These are phyloP conservation scores for Phialophora verrucosa DNA, from an alignment of 2,329 filamentous ascomycete genomes.

Conservation along the genomic window DNA sequence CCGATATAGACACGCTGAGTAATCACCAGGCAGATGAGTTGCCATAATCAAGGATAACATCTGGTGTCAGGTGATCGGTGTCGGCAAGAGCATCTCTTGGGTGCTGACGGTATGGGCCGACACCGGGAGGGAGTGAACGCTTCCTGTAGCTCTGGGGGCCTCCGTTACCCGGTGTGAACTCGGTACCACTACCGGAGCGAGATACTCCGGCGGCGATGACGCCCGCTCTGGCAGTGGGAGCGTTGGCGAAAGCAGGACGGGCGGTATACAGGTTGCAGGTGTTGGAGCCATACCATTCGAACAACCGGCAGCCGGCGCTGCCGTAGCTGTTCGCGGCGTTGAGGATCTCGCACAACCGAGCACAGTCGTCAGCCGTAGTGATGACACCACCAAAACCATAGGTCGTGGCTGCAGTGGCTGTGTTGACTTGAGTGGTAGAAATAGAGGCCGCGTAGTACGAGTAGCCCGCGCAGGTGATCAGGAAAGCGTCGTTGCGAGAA, in stretches of 20 bases:
- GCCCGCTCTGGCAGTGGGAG: neutral
- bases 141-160: constrained; percentile 17
- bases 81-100: constrained; percentile 21
- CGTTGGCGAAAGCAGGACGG: neutral
- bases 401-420: constrained; percentile 2
- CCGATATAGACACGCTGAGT: neutral
- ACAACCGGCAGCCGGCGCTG: neutral
- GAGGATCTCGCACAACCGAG: constrained; percentile 20
- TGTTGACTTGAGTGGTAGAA: neutral
- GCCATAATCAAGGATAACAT: constrained; percentile 18
- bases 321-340: neutral
- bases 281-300: neutral
- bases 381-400: neutral
- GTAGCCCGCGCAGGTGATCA: constrained; percentile 19
- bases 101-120: constrained; percentile 8
- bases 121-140: constrained; percentile 19
- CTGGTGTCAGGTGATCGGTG: neutral
- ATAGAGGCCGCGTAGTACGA: constrained; percentile 13
- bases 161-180: constrained; percentile 7
- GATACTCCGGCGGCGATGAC: constrained; percentile 21
- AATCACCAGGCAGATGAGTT: neutral
- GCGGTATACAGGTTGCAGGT: constrained; percentile 1
- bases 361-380: constrained; percentile 25
- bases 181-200: neutral
- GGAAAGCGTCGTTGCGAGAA: constrained; percentile 11